phyloP scores from a whole-genome alignment of 768 basidiomycete species.

The Mycena chlorophos region DNA sequence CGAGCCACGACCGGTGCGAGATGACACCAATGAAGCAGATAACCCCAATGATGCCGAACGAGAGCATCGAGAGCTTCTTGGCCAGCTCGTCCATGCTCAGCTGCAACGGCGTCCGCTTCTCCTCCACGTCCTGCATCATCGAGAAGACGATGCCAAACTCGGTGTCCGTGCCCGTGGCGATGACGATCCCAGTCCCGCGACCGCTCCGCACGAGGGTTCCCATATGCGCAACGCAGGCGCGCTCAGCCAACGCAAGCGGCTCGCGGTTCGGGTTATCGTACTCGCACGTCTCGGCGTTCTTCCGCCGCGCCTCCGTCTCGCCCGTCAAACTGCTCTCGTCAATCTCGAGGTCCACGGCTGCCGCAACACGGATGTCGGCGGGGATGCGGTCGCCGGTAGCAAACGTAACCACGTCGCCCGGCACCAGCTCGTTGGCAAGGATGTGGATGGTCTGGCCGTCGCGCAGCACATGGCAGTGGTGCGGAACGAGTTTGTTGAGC shows the following conservation, averaged over 20 bases:
- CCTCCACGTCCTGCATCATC: constrained; percentile 97
- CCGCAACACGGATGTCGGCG: constrained; percentile 83
- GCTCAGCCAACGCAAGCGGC: constrained; percentile 70
- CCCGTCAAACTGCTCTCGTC: constrained; percentile 96
- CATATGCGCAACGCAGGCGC: constrained; percentile 91
- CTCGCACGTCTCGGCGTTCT: constrained; percentile 57
- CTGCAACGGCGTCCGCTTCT: constrained; percentile 90
- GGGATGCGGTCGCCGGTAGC: constrained; percentile 91
- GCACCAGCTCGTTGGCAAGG: constrained; percentile 96
- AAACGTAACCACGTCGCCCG: constrained; percentile 90
- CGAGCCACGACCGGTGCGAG: constrained; percentile 86
- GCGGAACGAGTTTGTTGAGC: constrained; percentile 94
- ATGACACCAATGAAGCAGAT: constrained; percentile 89
- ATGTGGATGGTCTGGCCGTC: constrained; percentile 71
- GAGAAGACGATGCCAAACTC: constrained; percentile 97
- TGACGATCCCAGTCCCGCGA: constrained; percentile 82
- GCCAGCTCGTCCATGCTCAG: constrained; percentile 96
- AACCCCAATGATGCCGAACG: constrained; percentile 92
- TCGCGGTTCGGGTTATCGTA: constrained; percentile 40
- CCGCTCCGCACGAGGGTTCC: constrained; percentile 92
- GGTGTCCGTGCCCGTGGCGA: constrained; percentile 80
- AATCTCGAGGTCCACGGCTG: constrained; percentile 85
- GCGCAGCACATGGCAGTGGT: constrained; percentile 90
- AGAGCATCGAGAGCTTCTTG: constrained; percentile 83
- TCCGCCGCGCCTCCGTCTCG: constrained; percentile 80